phyloP scores from a whole-genome alignment of 139 green algal species.

The Spirogloea muscicola region DNA sequence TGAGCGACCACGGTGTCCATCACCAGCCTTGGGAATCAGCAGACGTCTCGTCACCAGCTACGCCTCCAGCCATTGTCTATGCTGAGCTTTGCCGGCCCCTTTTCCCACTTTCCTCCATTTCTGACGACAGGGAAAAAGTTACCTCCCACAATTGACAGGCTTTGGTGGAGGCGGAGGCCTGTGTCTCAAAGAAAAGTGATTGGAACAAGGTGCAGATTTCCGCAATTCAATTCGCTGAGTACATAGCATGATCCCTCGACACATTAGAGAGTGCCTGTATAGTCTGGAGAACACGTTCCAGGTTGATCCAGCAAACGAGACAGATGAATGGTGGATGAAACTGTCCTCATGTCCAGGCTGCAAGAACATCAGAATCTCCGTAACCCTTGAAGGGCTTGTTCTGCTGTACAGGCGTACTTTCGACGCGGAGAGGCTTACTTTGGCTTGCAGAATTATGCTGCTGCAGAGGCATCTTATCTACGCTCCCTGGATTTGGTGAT shows the following conservation, averaged over 20 bases:
- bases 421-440: constrained; percentile 29
- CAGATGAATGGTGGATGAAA: not conserved
- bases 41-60: too few relatives aligned
- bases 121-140: too few relatives aligned
- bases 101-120: not conserved
- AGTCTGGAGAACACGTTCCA: too few relatives aligned
- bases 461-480: constrained; percentile 18
- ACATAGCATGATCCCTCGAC: too few relatives aligned
- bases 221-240: too few relatives aligned
- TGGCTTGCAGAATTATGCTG: constrained; percentile 22
- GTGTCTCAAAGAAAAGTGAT: too few relatives aligned
- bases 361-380: not conserved
- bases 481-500: constrained; percentile 21
- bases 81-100: not conserved
- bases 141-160: too few relatives aligned
- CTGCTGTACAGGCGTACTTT: constrained; percentile 13
- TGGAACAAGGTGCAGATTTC: too few relatives aligned
- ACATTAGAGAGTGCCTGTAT: too few relatives aligned
- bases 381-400: not conserved
- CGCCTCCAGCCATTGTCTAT: not conserved
- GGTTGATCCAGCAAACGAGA: too few relatives aligned
- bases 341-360: not conserved
- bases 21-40: too few relatives aligned
- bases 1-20: not conserved
- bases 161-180: too few relatives aligned